Evolutionary conservation across 2,329 filamentous ascomycete species (phyloP), one percentile per base, ranked within the genome.

Genomic region (Aspergillus hiratsukae): DNA sequence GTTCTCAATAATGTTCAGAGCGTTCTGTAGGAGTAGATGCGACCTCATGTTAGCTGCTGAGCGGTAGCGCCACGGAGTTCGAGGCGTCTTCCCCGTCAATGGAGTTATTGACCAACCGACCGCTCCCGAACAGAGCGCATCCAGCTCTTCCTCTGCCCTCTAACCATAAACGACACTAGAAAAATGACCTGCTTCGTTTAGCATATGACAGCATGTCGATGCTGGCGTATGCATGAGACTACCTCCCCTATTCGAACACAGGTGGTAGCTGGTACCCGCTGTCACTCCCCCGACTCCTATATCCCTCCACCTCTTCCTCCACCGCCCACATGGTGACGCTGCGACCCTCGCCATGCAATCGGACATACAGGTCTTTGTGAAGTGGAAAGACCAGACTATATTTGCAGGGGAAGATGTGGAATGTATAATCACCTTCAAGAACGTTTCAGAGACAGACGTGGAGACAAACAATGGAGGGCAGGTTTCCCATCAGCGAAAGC

Each of bases 391-490:
- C 71, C 87, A 93, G 74, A 92, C 90, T 60, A 90, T 99, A 67
- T 99, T 97, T 77, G 90, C 94, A 56, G 94, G 94, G 75, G 94
- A 99, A 80, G 89, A 96, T 70, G 84, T 97, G 69, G 90, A 92
- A 77, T 97, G 94, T 76, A 91, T 87, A 64, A 96, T 99, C 73
- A 97, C 90, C 51, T 99, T 99, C 78, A 93, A 89, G 76, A 99
- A 99, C 72, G 83, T 92, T 51, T 79, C 82, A 29, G 73, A 82
- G 51, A 77, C 64, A 58, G 63, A 61, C 54, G 66, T 67, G 48
- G 69, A 75, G 29, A 55, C 69, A 50, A 63, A 58, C 61, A 64
- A 63, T 62, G 63, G 61, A 49, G 56, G 62, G 35, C 69, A 69
- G 56, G 61, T 60, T 48, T 62, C 64, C 48, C 72, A 75, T 60